phyloP scores from a whole-genome alignment of 2,329 filamentous ascomycete genomes.

The Fusarium dlaminii region DNA sequence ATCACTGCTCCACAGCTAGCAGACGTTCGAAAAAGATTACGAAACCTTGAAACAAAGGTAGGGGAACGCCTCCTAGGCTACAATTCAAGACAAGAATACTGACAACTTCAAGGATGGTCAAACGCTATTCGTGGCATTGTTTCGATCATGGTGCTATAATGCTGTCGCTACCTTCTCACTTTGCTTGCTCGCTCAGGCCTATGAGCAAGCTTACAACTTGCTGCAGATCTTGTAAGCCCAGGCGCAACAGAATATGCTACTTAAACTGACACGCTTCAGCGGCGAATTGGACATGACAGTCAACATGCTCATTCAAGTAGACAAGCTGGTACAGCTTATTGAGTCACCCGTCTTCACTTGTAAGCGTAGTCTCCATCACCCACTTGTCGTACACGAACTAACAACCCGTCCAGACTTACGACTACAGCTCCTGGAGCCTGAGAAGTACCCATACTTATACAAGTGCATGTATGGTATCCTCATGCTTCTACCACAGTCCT shows the following conservation, averaged over 20 bases:
- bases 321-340: conserved; percentile 95
- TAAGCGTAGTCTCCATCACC: conserved; percentile 55
- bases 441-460: conserved; percentile 93
- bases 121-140: conserved; percentile 92
- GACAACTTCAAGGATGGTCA: conserved; percentile 78
- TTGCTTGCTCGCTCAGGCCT: conserved; percentile 93
- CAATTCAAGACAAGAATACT: neutral
- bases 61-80: neutral
- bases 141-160: conserved; percentile 98
- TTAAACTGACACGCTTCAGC: conserved; percentile 56
- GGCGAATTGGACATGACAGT: conserved; percentile 99
- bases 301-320: conserved; percentile 97
- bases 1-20: conserved; percentile 95
- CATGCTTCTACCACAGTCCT: conserved; percentile 98
- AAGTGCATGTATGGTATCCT: conserved; percentile 97
- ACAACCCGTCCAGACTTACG: conserved; percentile 74
- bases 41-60: conserved; percentile 89
- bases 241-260: neutral
- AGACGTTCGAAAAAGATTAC: conserved; percentile 86
- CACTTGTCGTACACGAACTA: neutral
- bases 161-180: conserved; percentile 97
- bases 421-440: conserved; percentile 92
- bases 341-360: conserved; percentile 98
- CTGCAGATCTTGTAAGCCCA: conserved; percentile 86
- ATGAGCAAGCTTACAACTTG: conserved; percentile 96